These are phyloP conservation scores for Biscogniauxia marginata DNA, from an alignment of 2,329 filamentous ascomycete genomes.

Conservation along the genomic window DNA sequence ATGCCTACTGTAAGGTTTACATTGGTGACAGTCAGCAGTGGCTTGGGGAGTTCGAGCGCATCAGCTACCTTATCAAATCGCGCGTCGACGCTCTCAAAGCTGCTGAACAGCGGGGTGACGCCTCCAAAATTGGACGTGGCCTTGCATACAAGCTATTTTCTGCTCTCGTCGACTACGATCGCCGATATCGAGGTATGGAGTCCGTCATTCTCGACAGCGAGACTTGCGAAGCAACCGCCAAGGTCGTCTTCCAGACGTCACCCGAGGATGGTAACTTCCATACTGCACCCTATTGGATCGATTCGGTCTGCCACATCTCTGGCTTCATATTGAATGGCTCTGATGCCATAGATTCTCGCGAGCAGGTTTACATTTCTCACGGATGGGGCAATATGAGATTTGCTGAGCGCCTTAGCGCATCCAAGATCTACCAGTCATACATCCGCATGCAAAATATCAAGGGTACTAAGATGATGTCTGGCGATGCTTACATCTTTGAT, in stretches of 20 bases:
- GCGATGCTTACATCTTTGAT: slow-evolving; percentile 56
- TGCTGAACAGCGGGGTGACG: slow-evolving; percentile 63
- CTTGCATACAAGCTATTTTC: slow-evolving; percentile 73
- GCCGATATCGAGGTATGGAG: slow-evolving; percentile 56
- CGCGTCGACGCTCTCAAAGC: slow-evolving; percentile 57
- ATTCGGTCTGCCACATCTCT: slow-evolving; percentile 57
- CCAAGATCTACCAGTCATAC: slow-evolving; percentile 54
- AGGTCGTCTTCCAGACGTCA: slow-evolving; percentile 48
- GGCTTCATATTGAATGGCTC: slow-evolving; percentile 62
- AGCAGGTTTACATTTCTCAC: slow-evolving; percentile 59
- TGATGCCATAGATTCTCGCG: slow-evolving; percentile 53
- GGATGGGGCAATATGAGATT: slow-evolving; percentile 56
- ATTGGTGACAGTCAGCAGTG: slow-evolving; percentile 61
- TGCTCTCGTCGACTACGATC: slow-evolving; percentile 56
- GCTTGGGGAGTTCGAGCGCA: slow-evolving; percentile 65
- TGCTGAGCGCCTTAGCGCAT: slow-evolving; percentile 42
- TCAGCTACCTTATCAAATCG: slow-evolving; percentile 66
- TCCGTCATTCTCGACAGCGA: slow-evolving; percentile 56
- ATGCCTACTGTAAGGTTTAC: slow-evolving; percentile 61
- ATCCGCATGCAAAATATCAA: slow-evolving; percentile 56
- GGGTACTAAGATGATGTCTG: slow-evolving; percentile 50
- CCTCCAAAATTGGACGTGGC: slow-evolving; percentile 71
- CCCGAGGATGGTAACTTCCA: slow-evolving; percentile 52
- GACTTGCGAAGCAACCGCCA: slow-evolving; percentile 52
- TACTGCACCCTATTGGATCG: slow-evolving; percentile 58